Evolutionary conservation across 768 basidiomycete species (phyloP).

Genomic region (Naganishia vaughanmartiniae): DNA sequence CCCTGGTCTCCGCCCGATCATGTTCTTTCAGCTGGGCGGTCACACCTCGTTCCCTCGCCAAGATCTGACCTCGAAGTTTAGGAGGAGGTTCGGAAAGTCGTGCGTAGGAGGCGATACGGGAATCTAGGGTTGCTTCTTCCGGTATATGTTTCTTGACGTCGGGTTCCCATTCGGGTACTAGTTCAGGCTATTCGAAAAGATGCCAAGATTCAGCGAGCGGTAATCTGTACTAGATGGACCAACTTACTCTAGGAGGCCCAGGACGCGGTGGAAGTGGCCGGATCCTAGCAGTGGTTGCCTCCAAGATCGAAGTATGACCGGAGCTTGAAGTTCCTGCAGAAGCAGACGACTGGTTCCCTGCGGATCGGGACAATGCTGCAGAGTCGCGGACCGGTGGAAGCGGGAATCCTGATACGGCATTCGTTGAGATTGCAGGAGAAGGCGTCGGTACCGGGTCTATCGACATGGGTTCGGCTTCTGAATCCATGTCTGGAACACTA

Average conservation of each 20-base stretch:
- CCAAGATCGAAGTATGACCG: background rate
- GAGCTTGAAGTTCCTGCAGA: background rate
- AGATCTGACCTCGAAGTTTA: slow-evolving; percentile 18
- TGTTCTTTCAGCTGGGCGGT: background rate
- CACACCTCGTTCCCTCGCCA: slow-evolving; percentile 22
- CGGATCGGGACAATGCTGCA: background rate
- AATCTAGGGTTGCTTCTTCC: slow-evolving; percentile 26
- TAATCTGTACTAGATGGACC: background rate
- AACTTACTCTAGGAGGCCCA: slow-evolving; percentile 27
- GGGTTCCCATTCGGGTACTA: slow-evolving; percentile 30
- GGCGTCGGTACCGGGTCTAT: background rate
- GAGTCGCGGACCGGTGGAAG: slow-evolving; percentile 7
- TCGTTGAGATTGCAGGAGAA: slow-evolving; percentile 9
- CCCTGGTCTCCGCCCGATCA: background rate
- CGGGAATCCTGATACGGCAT: slow-evolving; percentile 3
- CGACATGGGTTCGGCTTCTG: background rate
- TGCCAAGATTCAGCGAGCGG: background rate
- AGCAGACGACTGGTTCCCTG: background rate
- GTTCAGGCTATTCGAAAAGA: slow-evolving; percentile 4
- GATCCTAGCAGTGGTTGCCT: background rate
- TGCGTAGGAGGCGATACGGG: slow-evolving; percentile 27
- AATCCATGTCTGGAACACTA: background rate
- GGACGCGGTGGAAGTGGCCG: slow-evolving; percentile 31
- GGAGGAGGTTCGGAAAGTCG: slow-evolving; percentile 23
- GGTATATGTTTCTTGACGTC: slow-evolving; percentile 32